Evolutionary conservation across 139 green algal species (phyloP).

Genomic region (Astrephomene gubernaculifera): DNA sequence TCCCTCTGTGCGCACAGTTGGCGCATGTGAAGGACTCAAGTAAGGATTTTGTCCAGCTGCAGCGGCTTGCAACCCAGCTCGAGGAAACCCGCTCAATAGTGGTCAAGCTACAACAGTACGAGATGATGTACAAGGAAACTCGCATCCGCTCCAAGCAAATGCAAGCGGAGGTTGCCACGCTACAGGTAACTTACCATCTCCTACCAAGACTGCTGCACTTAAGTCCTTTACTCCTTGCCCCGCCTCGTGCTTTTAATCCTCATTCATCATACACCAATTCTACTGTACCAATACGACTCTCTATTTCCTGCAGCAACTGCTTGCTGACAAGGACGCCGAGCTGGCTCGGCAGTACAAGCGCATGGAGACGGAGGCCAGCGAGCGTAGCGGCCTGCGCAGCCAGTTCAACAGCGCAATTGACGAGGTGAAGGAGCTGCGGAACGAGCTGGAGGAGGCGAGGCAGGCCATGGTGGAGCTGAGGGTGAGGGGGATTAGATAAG

Average conservation of each 20-base stretch:
- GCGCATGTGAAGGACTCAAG: not conserved
- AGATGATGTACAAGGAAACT: slow-evolving; percentile 42
- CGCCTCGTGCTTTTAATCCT: no score
- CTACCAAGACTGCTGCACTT: no score
- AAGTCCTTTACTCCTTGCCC: no score
- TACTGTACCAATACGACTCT: no score
- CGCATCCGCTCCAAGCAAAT: slow-evolving; percentile 38
- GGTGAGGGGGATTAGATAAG: not conserved
- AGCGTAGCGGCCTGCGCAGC: slow-evolving; percentile 28
- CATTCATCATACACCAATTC: no score
- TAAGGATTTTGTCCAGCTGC: slow-evolving; percentile 1
- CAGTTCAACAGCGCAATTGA: slow-evolving; percentile 34
- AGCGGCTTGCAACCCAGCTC: slow-evolving; percentile 5
- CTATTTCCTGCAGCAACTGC: slow-evolving; percentile 3
- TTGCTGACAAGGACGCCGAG: slow-evolving; percentile 43
- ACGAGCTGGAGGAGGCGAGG: slow-evolving; percentile 46
- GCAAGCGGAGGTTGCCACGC: slow-evolving; percentile 16
- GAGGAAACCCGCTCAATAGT: slow-evolving; percentile 4
- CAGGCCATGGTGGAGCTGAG: slow-evolving; percentile 45
- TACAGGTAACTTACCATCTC: no score
- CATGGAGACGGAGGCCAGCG: slow-evolving; percentile 36
- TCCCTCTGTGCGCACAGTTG: not conserved
- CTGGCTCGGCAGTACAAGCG: slow-evolving; percentile 43
- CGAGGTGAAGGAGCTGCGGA: slow-evolving; percentile 27
- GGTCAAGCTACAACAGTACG: slow-evolving; percentile 36